Conservation (phyloP, 208 protist species). For the Trypanosoma theileri region DNA sequence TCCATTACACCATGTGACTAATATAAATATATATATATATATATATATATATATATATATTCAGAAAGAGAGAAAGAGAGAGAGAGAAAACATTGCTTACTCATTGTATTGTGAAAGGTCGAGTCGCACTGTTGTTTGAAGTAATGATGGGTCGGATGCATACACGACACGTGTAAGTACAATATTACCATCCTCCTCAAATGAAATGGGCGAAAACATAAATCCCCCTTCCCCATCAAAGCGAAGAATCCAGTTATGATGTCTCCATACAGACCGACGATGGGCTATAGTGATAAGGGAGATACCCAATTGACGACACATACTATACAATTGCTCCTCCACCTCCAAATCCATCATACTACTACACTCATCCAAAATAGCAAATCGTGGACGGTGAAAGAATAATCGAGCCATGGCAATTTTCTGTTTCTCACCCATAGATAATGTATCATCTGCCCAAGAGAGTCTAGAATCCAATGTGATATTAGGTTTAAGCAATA, state of each 20-base stretch:
- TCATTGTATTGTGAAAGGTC: conserved; percentile 9
- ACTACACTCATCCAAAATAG: conserved; percentile 92
- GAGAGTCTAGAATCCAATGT: conserved; percentile 60
- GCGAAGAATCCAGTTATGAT: conserved; percentile 84
- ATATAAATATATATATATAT: too few relatives aligned
- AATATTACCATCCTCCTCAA: conserved; percentile 29
- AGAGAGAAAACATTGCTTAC: too few relatives aligned
- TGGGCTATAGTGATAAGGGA: conserved; percentile 87
- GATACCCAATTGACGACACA: conserved; percentile 73
- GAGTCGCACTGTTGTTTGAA: conserved; percentile 6
- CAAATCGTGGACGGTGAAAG: conserved; percentile 84
- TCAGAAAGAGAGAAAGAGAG: too few relatives aligned
- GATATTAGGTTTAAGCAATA: conserved; percentile 55
- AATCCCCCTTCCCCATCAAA: conserved; percentile 77
- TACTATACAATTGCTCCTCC: conserved; percentile 67
- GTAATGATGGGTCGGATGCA: conserved; percentile 16
- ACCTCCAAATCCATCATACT: conserved; percentile 71
- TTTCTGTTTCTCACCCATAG: conserved; percentile 84
- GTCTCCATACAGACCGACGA: conserved; percentile 64
- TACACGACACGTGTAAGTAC: conserved; percentile 32
- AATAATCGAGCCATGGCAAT: conserved; percentile 89
- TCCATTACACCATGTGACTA: too few relatives aligned
- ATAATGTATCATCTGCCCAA: conserved; percentile 61
- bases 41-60: too few relatives aligned
- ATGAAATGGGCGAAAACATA: conserved; percentile 64